Evolutionary conservation across 148 eudicot species (phyloP), one percentile per base, ranked within the genome.

Genomic region (Chenopodium suecicum): DNA sequence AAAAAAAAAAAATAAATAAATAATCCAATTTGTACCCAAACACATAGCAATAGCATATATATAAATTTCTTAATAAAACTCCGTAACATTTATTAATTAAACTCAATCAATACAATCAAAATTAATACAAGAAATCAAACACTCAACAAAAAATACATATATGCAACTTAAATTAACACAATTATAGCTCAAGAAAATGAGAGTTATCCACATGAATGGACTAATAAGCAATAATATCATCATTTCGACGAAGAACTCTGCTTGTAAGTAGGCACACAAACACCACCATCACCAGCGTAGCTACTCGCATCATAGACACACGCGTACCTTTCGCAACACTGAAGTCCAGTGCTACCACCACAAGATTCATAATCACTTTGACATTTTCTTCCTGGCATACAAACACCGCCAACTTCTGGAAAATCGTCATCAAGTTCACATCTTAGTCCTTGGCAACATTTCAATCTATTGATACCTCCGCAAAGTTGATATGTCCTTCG

Each of bases 371-470:
- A 32, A 13, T 14, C 46, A 7, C 25, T 4, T 17, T 32, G 72
- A 4, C 72, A 69, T 14, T 17, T 69, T 69, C 22, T 34, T 5
- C 12, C 44, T 52, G 32, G 83, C 6, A 75, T 78, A 27, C 86
- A 77, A 77, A 71, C 25, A 5, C 86, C 86, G 2, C 83, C 81
- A 0, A 78, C 83, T 19, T 80, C 78, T 1, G 83, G 71, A 73
- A 3, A 80, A 63, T 70, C 66, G 0, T 77, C 80, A 0, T 75
- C 74, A 70, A 84, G 80, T 11, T 29, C 58, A 72, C 86, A 84
- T 22, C 2, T 48, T 13, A 84, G 50, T 14, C 68, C 77, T 2
- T n/a, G 9, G 62, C 86, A 84, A 3, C 86, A 84, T 0, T 32
- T 17, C 62, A 80, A 80, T 63, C 80, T 79, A 0, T 29, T 25